Evolutionary conservation across 495 filamentous ascomycete species (phyloP), one percentile per base, ranked within the genome.

Genomic region (Cenococcum geophilum): DNA sequence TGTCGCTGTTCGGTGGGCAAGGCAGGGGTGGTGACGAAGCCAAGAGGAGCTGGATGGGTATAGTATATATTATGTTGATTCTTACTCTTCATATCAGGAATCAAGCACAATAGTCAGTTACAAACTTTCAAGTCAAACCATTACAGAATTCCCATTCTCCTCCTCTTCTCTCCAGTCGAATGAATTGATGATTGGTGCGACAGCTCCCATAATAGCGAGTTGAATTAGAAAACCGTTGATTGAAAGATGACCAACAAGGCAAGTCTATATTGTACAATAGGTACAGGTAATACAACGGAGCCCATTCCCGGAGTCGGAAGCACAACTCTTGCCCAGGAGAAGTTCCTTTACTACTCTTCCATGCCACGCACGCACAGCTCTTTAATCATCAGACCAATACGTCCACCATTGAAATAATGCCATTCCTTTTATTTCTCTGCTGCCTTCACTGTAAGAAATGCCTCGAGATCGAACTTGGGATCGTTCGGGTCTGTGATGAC

Each of bases 401-500:
- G 25, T 25, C 49, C 21, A 52, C 20, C 40, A 16, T 45, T 45
- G 40, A 45, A 45, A 45, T 45, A 45, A 14, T 45, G 11, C 40
- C 40, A 45, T 45, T 14, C 18, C 40, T 45, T 16, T 45, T 45
- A 2, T 45, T 45, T 76, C 71, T 82, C 77, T 58, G 78, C 78
- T 47, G 79, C 60, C 60, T 91, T 80, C 65, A 81, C 76, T 62
- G 85, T 84, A 71, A 96, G 71, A 75, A 83, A 92, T 50, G 86
- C 84, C 77, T 96, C 92, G 56, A 97, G 79, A 73, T 98, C 90
- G 79, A 97, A 97, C 65, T 86, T 85, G 65, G 89, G 82, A 72
- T 92, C 85, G 61, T 84, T 82, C 55, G 87, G 86, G 76, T 97
- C 88, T 72, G 86, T 85, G 76, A 92, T 85, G 61, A 92, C 56